Conservation (phyloP, 345 rosid genomes). For the Acer saccharum region DNA sequence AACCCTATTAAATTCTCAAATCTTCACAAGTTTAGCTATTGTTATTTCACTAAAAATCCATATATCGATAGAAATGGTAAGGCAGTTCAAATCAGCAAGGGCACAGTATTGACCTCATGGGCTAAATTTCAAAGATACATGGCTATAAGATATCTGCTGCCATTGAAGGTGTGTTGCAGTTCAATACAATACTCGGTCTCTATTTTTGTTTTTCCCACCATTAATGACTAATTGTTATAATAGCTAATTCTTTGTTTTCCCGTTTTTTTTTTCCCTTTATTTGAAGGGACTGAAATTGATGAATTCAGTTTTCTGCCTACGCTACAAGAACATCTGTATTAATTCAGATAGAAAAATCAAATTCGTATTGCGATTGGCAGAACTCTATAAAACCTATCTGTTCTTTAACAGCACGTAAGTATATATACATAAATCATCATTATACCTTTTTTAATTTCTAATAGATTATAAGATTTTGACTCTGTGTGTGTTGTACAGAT, state of each 20-base stretch:
- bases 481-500: slow-evolving; percentile 21
- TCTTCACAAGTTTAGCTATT: not conserved
- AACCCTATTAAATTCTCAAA: slow-evolving; percentile 12
- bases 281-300: slow-evolving; percentile 21
- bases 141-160: not conserved
- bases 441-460: too few species aligned
- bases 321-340: slow-evolving; percentile 11
- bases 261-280: too few species aligned
- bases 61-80: slow-evolving; percentile 8
- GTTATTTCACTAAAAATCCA: slow-evolving; percentile 22
- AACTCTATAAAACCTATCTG: slow-evolving; percentile 42
- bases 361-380: slow-evolving; percentile 32
- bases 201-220: too few species aligned
- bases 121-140: slow-evolving; percentile 8
- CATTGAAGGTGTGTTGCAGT: slow-evolving; percentile 16
- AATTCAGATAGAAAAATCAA: slow-evolving; percentile 23
- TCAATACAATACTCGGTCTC: too few species aligned
- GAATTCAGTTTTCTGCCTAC: slow-evolving; percentile 20
- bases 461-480: too few species aligned
- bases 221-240: too few species aligned
- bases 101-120: not conserved
- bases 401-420: slow-evolving; percentile 32
- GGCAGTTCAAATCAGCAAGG: not conserved
- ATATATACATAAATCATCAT: too few species aligned
- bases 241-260: too few species aligned